These are phyloP conservation scores for Sordariomycetes sp. DNA, from an alignment of 2,329 filamentous ascomycete genomes.

Conservation along the genomic window DNA sequence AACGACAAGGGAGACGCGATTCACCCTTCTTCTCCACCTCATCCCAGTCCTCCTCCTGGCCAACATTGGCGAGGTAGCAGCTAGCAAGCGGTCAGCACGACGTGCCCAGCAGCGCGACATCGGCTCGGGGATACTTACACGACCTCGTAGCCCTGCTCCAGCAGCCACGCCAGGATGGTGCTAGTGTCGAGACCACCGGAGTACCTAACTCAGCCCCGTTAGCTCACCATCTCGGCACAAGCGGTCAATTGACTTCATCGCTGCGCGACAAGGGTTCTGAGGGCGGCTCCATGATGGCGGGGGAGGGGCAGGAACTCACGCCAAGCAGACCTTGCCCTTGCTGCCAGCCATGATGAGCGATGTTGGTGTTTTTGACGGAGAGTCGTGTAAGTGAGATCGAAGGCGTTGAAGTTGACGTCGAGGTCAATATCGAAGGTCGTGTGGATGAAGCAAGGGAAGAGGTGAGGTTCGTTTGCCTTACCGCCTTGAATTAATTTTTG, in stretches of 20 bases:
- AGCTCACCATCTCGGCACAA: background rate
- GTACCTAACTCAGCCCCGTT: background rate
- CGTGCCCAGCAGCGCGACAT: background rate
- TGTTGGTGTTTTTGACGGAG: background rate
- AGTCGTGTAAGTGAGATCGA: background rate
- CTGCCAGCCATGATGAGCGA: background rate
- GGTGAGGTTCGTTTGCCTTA: background rate
- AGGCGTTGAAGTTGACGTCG: background rate
- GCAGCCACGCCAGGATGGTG: constrained; percentile 26
- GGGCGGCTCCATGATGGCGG: background rate
- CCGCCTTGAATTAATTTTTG: background rate
- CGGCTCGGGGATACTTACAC: constrained; percentile 1
- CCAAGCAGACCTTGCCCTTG: background rate
- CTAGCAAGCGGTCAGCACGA: background rate
- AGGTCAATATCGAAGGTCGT: background rate
- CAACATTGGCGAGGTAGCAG: constrained; percentile 47
- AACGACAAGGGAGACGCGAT: background rate
- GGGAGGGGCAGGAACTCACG: background rate
- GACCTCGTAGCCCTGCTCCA: constrained; percentile 11
- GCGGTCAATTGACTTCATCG: background rate
- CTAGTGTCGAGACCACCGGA: constrained; percentile 25
- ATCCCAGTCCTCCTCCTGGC: constrained; percentile 57
- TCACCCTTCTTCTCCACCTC: constrained; percentile 45
- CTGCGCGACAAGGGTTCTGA: background rate
- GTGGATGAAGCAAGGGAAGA: background rate